Evolutionary conservation across 1,139 yeast species (phyloP).

Genomic region (Taiozyma sp.): DNA sequence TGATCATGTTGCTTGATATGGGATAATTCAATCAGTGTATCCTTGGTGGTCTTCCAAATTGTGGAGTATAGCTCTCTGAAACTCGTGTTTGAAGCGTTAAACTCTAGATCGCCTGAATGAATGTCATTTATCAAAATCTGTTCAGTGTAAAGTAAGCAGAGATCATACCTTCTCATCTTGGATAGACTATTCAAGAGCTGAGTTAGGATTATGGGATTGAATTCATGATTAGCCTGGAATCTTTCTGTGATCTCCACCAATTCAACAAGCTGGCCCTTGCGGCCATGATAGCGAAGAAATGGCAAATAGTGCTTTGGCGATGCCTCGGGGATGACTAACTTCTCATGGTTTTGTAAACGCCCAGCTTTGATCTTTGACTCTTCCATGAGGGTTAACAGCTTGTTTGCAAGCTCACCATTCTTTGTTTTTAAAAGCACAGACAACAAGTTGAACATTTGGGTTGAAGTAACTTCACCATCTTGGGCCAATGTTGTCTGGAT

Average conservation of each 20-base stretch:
- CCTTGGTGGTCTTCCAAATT: constrained; percentile 17
- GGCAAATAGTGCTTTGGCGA: constrained; percentile 19
- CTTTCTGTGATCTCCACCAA: constrained; percentile 7
- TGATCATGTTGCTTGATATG: not conserved
- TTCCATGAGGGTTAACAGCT: constrained; percentile 14
- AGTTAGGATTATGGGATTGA: constrained; percentile 16
- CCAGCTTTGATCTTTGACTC: constrained; percentile 1
- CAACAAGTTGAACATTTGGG: constrained; percentile 11
- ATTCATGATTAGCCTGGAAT: constrained; percentile 6
- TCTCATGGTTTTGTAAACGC: constrained; percentile 4
- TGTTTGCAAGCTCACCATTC: constrained; percentile 10
- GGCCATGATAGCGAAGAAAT: constrained; percentile 15
- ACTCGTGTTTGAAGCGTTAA: not conserved
- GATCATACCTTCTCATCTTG: constrained; percentile 3
- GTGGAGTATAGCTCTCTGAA: constrained; percentile 14
- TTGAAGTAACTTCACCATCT: constrained; percentile 10
- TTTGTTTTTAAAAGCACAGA: constrained; percentile 9
- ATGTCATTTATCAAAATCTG: constrained; percentile 13
- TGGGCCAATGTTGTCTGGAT: constrained; percentile 7
- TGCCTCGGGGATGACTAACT: constrained; percentile 16
- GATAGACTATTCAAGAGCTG: constrained; percentile 15
- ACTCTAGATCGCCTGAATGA: constrained; percentile 9
- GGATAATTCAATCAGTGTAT: constrained; percentile 1
- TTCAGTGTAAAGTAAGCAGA: constrained; percentile 7
- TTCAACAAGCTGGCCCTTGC: constrained; percentile 2